Base-by-base conservation (phyloP, 1,284 basidiomycete genomes). In the Violaceomyces palustris region DNA sequence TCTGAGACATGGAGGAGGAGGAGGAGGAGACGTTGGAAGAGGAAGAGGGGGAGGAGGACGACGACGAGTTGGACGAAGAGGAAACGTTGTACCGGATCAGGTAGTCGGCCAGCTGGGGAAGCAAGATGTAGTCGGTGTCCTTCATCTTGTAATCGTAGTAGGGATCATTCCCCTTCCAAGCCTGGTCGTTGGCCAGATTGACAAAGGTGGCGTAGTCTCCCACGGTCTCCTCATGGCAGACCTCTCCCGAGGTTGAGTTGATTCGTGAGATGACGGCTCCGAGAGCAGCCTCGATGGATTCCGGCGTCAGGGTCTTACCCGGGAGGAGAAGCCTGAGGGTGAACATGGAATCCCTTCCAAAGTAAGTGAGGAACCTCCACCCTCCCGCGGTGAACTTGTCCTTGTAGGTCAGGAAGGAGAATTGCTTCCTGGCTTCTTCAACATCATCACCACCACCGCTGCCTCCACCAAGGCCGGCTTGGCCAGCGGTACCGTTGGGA, bases 221-320 rank as follows among this genome's bases (percentile, higher is more conserved):
- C 29, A 75, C 73, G 0, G 76, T 77, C 60, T 78, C 77, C 45
- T 79, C 77, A 52, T 79, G 78, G 47, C 76, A 77, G 10, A 78
- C 57, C 10, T 48, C 27, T 27, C 75, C 73, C 1, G 77, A 77
- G 2, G 69, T 74, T 4, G 68, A 64, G 45, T 77, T 77, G 25
- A 73, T 67, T 1, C 77, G 72, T 49, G 77, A 74, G 18, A 79
- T 62, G 4, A 78, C 77, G 1, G 76, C 77, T 2, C 76, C 75
- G 7, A 78, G 64, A 12, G 76, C 74, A 0, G 75, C 62, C 48
- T 79, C 78, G 33, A 75, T 72, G 5, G 76, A 74, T 23, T 75
- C 71, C 3, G 75, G 56, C 0, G 75, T 77, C 6, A 78, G 58
- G 3, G 74, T 73, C 6, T 45, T 47, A 43, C 50, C 53, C 40